A percentile compares a stretch with the other conserved stretches of the same genome.
Conservation (phyloP, 1,139 yeast species). For the Lodderomyces jiufengensis region DNA sequence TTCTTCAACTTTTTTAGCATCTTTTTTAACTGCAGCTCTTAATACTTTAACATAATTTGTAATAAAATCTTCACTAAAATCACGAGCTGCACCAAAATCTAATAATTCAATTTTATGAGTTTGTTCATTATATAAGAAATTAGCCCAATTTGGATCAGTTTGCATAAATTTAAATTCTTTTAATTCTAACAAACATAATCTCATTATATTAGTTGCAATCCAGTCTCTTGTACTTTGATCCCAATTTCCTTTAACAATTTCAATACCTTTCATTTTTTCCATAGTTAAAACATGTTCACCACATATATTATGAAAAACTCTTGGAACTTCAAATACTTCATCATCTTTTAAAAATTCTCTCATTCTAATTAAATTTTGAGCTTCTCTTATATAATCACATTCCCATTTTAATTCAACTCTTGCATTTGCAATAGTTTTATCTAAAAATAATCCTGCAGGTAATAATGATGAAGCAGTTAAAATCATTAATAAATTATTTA, state of each 20-base stretch:
- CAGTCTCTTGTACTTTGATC: conserved; percentile 70
- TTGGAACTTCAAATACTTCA: conserved; percentile 73
- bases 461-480: conserved; percentile 81
- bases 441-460: conserved; percentile 90
- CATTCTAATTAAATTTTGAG: conserved; percentile 71
- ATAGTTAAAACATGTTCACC: conserved; percentile 85
- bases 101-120: conserved; percentile 73
- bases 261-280: conserved; percentile 83
- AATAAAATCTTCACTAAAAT: conserved; percentile 62
- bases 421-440: conserved; percentile 90
- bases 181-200: conserved; percentile 80
- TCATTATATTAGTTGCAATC: conserved; percentile 85
- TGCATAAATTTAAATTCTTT: conserved; percentile 90
- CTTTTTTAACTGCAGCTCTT: conserved; percentile 71
- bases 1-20: conserved; percentile 59
- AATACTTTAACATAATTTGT: conserved; percentile 66
- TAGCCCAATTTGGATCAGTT: conserved; percentile 99
- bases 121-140: conserved; percentile 73
- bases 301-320: conserved; percentile 71
- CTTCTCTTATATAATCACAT: conserved; percentile 92
- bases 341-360: conserved; percentile 60
- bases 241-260: conserved; percentile 76
- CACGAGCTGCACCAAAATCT: conserved; percentile 95
- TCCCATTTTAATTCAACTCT: conserved; percentile 95
- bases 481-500: conserved; percentile 76